Conservation (phyloP, 108 stramenopile species). For the Schizochytrium sp. region DNA sequence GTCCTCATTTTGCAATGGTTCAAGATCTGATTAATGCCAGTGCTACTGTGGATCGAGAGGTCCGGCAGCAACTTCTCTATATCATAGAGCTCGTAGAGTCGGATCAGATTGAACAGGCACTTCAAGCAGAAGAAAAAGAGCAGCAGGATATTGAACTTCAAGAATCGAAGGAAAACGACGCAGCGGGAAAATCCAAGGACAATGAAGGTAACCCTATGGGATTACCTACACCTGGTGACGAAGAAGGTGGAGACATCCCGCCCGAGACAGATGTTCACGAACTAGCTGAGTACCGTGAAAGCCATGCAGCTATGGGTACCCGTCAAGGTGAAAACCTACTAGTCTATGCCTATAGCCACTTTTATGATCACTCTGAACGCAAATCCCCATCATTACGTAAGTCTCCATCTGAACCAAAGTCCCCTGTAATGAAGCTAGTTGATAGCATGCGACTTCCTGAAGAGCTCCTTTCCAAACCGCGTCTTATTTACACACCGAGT, state of each 20-base stretch:
- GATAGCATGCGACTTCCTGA: conserved; percentile 27
- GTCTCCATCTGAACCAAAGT: background rate
- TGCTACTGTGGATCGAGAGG: background rate
- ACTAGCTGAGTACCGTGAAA: background rate
- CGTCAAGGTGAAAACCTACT: conserved; percentile 11
- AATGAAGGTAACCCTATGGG: background rate
- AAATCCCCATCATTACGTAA: background rate
- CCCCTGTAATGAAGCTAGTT: background rate
- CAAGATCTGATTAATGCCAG: background rate
- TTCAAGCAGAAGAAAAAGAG: background rate
- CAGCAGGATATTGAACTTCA: background rate
- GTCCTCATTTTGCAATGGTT: background rate
- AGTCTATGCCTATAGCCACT: background rate
- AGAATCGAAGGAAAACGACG: background rate
- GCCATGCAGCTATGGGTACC: background rate
- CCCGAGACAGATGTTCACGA: background rate
- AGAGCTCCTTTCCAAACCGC: background rate
- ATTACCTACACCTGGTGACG: background rate
- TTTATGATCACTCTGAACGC: background rate
- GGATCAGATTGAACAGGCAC: background rate
- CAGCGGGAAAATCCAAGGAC: background rate
- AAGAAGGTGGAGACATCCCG: background rate
- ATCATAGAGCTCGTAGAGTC: background rate
- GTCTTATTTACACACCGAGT: background rate
- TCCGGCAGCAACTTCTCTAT: conserved; percentile 4